These are phyloP conservation scores for Aspergillus terreus DNA, from an alignment of 2,329 filamentous ascomycete genomes.

Conservation along the genomic window DNA sequence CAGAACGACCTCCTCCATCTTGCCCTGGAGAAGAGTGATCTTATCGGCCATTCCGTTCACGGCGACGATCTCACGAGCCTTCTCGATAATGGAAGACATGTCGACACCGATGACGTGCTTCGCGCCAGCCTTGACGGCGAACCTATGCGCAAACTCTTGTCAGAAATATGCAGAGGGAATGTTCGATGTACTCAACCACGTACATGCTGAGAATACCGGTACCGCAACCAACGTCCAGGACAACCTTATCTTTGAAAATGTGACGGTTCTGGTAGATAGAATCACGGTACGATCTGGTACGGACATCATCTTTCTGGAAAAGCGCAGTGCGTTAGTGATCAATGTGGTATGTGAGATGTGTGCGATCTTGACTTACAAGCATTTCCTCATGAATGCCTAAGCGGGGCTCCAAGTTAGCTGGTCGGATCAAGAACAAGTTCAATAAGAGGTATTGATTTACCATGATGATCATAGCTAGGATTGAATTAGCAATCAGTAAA, in stretches of 20 bases:
- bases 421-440: constrained; percentile 14
- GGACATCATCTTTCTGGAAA: constrained; percentile 91
- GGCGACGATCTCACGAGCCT: constrained; percentile 91
- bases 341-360: constrained; percentile 1
- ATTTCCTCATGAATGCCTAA: constrained; percentile 95
- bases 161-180: constrained; percentile 10
- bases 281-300: constrained; percentile 94
- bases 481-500: constrained; percentile 16
- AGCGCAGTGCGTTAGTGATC: constrained; percentile 1
- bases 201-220: constrained; percentile 99
- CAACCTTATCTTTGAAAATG: constrained; percentile 84
- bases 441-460: constrained; percentile 50
- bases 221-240: constrained; percentile 95
- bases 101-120: constrained; percentile 99
- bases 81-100: constrained; percentile 99
- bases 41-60: constrained; percentile 89
- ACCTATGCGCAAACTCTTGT: constrained; percentile 57
- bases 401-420: constrained; percentile 28
- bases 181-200: constrained; percentile 10
- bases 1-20: constrained; percentile 97
- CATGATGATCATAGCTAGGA: constrained; percentile 94
- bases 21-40: constrained; percentile 96
- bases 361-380: constrained; percentile 64
- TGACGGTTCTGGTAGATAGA: constrained; percentile 97
- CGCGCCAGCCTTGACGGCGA: constrained; percentile 90